Evolutionary conservation across 139 green algal genomes (phyloP).

Genomic region (Limnomonas spitsbergensis): DNA sequence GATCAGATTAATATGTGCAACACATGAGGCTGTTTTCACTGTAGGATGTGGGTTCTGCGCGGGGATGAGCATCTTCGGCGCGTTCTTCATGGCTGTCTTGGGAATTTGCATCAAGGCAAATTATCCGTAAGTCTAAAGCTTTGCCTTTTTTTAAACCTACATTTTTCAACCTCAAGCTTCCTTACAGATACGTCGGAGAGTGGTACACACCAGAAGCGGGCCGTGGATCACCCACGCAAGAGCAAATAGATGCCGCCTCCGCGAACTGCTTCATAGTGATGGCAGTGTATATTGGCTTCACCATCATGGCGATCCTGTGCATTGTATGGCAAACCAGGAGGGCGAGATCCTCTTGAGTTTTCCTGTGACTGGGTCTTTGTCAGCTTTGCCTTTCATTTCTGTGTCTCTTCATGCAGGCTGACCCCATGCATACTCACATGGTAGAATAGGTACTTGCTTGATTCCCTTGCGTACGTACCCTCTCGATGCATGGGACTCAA

Average conservation of each 20-base stretch:
- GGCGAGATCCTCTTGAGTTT: neutral
- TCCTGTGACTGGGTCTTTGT: neutral
- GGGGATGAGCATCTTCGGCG: slow-evolving; percentile 34
- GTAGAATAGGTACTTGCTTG: too few relatives aligned
- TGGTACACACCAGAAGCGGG: slow-evolving; percentile 44
- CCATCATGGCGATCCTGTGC: slow-evolving; percentile 33
- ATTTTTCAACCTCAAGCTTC: neutral
- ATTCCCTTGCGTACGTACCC: too few relatives aligned
- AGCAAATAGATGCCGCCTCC: slow-evolving; percentile 33
- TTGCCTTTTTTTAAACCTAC: neutral
- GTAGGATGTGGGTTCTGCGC: slow-evolving; percentile 38
- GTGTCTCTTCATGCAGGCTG: too few relatives aligned
- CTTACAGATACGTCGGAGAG: slow-evolving; percentile 56
- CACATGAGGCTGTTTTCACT: neutral
- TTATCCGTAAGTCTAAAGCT: slow-evolving; percentile 35
- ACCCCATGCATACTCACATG: too few relatives aligned
- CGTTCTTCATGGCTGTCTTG: slow-evolving; percentile 40
- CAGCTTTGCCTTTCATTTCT: neutral
- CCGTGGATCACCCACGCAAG: slow-evolving; percentile 31
- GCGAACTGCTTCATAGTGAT: slow-evolving; percentile 45
- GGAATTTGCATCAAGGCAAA: slow-evolving; percentile 31
- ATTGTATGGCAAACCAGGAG: neutral
- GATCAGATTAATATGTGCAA: neutral
- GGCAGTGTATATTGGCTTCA: slow-evolving; percentile 48
- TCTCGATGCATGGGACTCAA: too few relatives aligned